Evolutionary conservation across 176 grass and related monocot species (phyloP), one percentile per base, ranked within the genome.

Genomic region (Zea luxurians): DNA sequence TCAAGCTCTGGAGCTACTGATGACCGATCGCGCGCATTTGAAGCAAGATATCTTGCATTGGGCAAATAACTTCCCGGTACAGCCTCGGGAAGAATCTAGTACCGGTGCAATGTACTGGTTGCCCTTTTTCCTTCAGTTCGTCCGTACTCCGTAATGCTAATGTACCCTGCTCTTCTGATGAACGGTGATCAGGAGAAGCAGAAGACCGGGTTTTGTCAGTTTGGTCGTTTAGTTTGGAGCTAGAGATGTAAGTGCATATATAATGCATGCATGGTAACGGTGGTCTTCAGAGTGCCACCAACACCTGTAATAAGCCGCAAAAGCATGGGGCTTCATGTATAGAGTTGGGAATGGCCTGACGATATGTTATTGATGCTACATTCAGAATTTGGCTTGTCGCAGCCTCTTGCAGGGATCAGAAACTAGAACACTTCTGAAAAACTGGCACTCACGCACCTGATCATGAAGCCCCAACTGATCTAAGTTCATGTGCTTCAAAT

Each of bases 1-100:
- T 93, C 42, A 73, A 12, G 20, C 78, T 97, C 8, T 97, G 93
- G 93, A 97, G 78, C 76, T 86, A 93, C 69, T 91, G 69, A 83
- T 48, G 1, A 62, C 2, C 20, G 2, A 68, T 37, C 18, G 6
- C 8, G n/a, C 12, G 64, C n/a, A n/a, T 43, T 47, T 79, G 16
- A 75, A 49, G 52, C 20, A 46, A 48, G 42, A 9, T 66, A 4
- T 3, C 5, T n/a, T 34, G 35, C 36, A 49, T 66, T 61, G 80
- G 75, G 36, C 62, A 17, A 48, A 79, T 13, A 76, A 61, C 21
- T 49, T 21, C 40, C 36, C 17, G 80, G 82, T 85, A 76, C 82
- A 85, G 77, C n/a, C 46, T 70, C 20, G 61, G 82, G 34, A 57
- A 75, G 43, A 45, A 72, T 66, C n/a, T 11, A 36, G 70, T 76